phyloP scores from a whole-genome alignment of 805 yeast species.

The Sugiyamaella marilandica region DNA sequence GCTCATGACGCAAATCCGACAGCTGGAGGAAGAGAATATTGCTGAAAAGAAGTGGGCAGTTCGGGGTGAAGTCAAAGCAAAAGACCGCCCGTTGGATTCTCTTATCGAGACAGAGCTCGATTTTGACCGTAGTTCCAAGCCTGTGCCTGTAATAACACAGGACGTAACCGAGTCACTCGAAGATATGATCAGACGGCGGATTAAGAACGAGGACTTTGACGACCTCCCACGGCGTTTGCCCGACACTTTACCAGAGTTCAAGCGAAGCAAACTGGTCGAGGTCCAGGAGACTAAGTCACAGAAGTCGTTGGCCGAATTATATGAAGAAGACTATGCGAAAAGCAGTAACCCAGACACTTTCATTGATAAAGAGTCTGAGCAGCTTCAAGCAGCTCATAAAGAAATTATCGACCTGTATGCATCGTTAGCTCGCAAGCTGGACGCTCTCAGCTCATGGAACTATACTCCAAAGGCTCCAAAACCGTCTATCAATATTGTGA shows the following conservation, averaged over 20 bases:
- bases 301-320: constrained; percentile 85
- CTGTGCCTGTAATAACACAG: constrained; percentile 90
- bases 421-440: constrained; percentile 64
- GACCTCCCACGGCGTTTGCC: constrained; percentile 74
- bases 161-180: constrained; percentile 84
- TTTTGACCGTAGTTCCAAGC: constrained; percentile 90
- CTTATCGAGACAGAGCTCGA: constrained; percentile 70
- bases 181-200: constrained; percentile 80
- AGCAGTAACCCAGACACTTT: constrained; percentile 37
- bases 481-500: constrained; percentile 73
- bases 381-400: constrained; percentile 64
- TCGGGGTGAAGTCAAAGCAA: constrained; percentile 85
- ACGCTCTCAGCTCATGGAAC: constrained; percentile 89
- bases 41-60: constrained; percentile 92
- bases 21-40: constrained; percentile 79
- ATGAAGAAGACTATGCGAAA: constrained; percentile 71
- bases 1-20: constrained; percentile 69
- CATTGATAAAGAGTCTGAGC: constrained; percentile 52
- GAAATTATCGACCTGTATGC: constrained; percentile 68
- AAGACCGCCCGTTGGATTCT: constrained; percentile 79
- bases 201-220: constrained; percentile 69
- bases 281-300: constrained; percentile 78
- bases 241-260: constrained; percentile 60
- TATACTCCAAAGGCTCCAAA: constrained; percentile 88
- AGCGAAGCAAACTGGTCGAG: constrained; percentile 41